phyloP scores from a whole-genome alignment of 257 asterid species.

The Nicotiana obtusifolia region DNA sequence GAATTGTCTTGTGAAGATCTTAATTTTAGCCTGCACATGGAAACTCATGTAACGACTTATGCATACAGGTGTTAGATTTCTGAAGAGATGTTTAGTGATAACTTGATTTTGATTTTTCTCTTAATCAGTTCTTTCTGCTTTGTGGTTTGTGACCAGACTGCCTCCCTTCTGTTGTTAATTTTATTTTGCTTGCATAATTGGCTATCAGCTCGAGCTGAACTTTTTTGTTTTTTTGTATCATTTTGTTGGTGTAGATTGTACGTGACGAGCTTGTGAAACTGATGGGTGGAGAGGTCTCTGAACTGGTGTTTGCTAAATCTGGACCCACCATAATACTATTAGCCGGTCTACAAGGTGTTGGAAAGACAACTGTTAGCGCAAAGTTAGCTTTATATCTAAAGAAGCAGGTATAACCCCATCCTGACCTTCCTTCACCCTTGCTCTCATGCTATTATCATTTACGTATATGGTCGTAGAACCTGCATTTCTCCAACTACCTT shows the following conservation, averaged over 20 bases:
- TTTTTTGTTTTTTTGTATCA: not conserved
- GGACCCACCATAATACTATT: slow-evolving; percentile 79
- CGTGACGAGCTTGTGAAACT: slow-evolving; percentile 78
- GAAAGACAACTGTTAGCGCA: slow-evolving; percentile 97
- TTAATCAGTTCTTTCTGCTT: not conserved
- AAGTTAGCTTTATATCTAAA: slow-evolving; percentile 90
- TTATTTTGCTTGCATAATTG: not conserved
- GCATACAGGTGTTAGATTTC: not conserved
- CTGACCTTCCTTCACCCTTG: not conserved
- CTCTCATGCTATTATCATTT: not conserved
- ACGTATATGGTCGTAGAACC: not conserved
- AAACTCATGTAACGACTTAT: not conserved
- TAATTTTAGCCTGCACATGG: not conserved
- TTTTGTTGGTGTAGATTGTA: slow-evolving; percentile 51
- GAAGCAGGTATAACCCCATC: slow-evolving; percentile 52
- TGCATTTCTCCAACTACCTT: not conserved
- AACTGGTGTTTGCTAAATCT: slow-evolving; percentile 68
- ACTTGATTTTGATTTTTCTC: not conserved
- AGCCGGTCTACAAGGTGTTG: slow-evolving; percentile 99
- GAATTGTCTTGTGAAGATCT: not conserved
- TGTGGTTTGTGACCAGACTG: not conserved
- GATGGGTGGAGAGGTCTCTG: slow-evolving; percentile 98
- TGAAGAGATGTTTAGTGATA: not conserved
- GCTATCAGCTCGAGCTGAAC: not conserved
- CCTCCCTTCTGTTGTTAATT: not conserved